Conservation (phyloP, 768 basidiomycete species). For the Dioszegia crocea region DNA sequence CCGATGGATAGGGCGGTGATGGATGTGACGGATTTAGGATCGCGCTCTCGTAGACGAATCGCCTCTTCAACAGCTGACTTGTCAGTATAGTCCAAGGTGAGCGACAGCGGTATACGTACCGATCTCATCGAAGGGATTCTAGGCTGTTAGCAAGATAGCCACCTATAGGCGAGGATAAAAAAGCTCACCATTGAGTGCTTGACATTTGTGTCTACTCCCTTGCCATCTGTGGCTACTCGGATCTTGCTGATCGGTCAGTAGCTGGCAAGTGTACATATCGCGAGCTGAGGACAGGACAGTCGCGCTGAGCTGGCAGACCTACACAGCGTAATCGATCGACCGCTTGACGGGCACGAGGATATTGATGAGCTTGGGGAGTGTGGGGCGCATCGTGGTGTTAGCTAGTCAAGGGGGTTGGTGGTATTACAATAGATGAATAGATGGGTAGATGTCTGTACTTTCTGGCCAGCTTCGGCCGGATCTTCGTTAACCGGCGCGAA, state of each 20-base stretch:
- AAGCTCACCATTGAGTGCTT: conserved; percentile 93
- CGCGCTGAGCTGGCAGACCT: conserved; percentile 8
- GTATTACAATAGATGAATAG: neutral
- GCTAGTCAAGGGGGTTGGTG: too few species aligned
- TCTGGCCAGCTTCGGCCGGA: too few species aligned
- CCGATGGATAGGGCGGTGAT: conserved; percentile 95
- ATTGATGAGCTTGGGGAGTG: conserved; percentile 60
- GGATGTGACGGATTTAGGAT: conserved; percentile 58
- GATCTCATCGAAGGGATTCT: conserved; percentile 99
- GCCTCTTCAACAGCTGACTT: conserved; percentile 89
- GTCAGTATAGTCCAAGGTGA: neutral
- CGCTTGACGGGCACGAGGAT: conserved; percentile 93
- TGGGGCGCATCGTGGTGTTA: conserved; percentile 30
- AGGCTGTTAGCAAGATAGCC: neutral
- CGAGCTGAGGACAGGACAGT: neutral
- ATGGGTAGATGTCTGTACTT: neutral
- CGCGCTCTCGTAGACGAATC: conserved; percentile 78
- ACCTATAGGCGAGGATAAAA: neutral
- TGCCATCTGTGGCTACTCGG: conserved; percentile 89
- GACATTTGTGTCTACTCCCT: conserved; percentile 91
- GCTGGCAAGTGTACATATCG: too few species aligned
- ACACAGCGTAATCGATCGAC: conserved; percentile 91
- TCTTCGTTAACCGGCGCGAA: too few species aligned
- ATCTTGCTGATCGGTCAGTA: conserved; percentile 62
- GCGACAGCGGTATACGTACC: conserved; percentile 55